A percentile compares a stretch with the other conserved stretches of the same genome.
Evolutionary conservation across 2,329 filamentous ascomycete genomes (phyloP).

Genomic region (Fusarium sp.): DNA sequence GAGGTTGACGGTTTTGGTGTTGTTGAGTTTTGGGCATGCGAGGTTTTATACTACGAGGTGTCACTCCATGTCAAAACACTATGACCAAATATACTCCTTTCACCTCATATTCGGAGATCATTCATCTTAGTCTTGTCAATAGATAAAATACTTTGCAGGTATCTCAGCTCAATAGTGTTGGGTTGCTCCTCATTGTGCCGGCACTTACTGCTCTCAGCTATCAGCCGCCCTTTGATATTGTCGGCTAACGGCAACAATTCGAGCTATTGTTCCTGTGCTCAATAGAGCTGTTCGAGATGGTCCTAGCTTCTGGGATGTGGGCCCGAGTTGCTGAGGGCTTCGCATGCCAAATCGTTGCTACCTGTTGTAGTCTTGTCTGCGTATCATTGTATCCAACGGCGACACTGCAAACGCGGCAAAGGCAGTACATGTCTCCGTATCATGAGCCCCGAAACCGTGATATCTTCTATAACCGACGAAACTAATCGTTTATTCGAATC

Average conservation of each 20-base stretch:
- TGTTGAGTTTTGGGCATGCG: neutral
- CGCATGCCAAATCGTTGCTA: neutral
- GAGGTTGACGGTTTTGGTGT: neutral
- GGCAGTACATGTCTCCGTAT: neutral
- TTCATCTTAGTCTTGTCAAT: neutral
- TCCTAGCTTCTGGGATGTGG: neutral
- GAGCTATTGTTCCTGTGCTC: neutral
- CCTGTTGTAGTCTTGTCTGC: neutral
- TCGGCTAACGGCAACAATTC: neutral
- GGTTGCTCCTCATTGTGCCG: neutral
- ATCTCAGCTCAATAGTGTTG: slow-evolving; percentile 3
- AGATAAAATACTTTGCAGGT: neutral
- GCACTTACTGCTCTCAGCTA: neutral
- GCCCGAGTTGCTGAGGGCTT: neutral
- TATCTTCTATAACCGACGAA: neutral
- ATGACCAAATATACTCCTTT: neutral
- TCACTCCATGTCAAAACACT: neutral
- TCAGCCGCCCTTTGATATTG: slow-evolving; percentile 20
- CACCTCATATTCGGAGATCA: neutral
- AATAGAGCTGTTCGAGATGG: neutral
- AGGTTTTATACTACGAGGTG: neutral
- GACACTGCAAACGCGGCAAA: neutral
- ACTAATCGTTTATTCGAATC: too few relatives aligned
- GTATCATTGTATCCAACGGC: neutral
- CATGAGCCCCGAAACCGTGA: too few relatives aligned